Percentiles rank a stretch among this genome's conserved stretches.
Conservation (phyloP, 768 basidiomycete species). For the Amanita pseudoporphyria region DNA sequence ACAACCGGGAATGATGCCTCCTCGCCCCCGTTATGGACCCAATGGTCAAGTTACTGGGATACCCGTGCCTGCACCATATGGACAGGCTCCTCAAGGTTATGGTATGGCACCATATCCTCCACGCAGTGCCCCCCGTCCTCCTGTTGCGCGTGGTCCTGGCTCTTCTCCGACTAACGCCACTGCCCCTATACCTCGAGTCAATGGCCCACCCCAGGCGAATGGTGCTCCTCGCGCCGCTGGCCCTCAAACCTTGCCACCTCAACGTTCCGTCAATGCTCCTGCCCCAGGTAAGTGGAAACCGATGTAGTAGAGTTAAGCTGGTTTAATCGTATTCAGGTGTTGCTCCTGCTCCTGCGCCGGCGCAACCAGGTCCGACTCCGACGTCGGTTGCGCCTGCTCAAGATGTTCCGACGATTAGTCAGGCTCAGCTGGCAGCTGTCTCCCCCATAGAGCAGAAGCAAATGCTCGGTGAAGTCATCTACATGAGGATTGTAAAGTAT, state of each 20-base stretch:
- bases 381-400: constrained; percentile 30
- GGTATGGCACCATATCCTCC: constrained; percentile 60
- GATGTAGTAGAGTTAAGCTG: background rate
- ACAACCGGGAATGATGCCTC: constrained; percentile 81
- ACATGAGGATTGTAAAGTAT: constrained; percentile 80
- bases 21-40: constrained; percentile 77
- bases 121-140: constrained; percentile 50
- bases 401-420: constrained; percentile 34
- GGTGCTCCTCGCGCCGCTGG: constrained; percentile 41
- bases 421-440: constrained; percentile 45
- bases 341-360: constrained; percentile 26
- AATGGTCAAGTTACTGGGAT: constrained; percentile 68
- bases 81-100: constrained; percentile 67
- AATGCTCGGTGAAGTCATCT: constrained; percentile 94
- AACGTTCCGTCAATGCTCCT: constrained; percentile 25
- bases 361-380: constrained; percentile 34
- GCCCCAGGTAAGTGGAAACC: constrained; percentile 23
- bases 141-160: constrained; percentile 57
- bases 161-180: constrained; percentile 60
- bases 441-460: constrained; percentile 93
- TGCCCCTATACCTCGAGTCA: constrained; percentile 56
- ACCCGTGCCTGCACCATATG: constrained; percentile 66
- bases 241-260: constrained; percentile 24
- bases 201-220: constrained; percentile 47
- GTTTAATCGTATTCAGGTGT: constrained; percentile 9